Base-by-base conservation (phyloP, 1,139 yeast species). In the Scheffersomyces cryptocercus region DNA sequence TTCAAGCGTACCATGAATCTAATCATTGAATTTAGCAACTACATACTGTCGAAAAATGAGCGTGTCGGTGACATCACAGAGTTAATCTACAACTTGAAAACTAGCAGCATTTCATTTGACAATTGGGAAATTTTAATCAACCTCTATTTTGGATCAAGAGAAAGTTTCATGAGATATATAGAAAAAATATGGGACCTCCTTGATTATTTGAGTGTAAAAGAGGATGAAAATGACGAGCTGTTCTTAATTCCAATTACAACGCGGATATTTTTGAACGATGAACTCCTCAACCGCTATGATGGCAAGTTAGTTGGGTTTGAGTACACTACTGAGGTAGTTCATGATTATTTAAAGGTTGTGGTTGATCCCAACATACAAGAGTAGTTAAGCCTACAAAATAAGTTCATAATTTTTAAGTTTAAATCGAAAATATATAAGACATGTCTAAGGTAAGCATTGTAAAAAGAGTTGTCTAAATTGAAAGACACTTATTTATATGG, bases 161-260 rank as follows among this genome's bases (percentile, higher is more conserved):
- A 61, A n/a, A 61, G 62, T 36, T 53, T 67, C 42, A 44, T 49
- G 5, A 46, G 58, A 34, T 68, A 69, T 42, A 45, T 59, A 10
- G 62, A 55, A 30, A 62, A 59, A 42, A 43, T 67, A 2, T 64
- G 65, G 62, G 68, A 58, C 29, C 54, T 68, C 12, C 58, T 68
- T 40, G 52, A 49, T 26, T 62, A 55, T 46, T 39, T 68, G 39
- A 48, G 49, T 31, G 37, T 50, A 6, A 47, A 52, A 6, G 39
- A 8, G 4, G 35, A 13, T 20, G n/a, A 37, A 8, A 45, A 38
- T 6, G 37, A 39, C 3, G 41, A 49, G 9, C 29, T 36, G 6
- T 40, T 56, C 9, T 37, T 36, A 3, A 47, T 63, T 15, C 42
- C 40, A 5, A 58, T 68, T 4, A 59, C 68, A 3, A 28, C 53